Percentiles rank a stretch among this genome's conserved stretches.
Evolutionary conservation across 495 filamentous ascomycete species (phyloP).

Genomic region (Eremomyces bilateralis): DNA sequence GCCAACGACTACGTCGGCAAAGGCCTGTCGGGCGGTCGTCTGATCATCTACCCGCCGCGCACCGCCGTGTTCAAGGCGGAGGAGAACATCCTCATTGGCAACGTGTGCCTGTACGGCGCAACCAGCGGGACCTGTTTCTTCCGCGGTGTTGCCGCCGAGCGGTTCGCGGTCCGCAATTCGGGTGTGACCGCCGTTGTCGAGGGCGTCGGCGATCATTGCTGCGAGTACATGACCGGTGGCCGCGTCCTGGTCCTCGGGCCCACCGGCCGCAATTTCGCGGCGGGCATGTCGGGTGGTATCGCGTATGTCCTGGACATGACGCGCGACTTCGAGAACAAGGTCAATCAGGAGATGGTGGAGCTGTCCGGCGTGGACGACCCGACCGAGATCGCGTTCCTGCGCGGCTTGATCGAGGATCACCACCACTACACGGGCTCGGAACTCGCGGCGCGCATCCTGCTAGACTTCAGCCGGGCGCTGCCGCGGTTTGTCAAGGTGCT

Average conservation of each 20-base stretch:
- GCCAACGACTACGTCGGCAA: conserved; percentile 98
- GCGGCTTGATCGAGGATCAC: conserved; percentile 90
- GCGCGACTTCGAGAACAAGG: conserved; percentile 79
- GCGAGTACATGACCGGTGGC: conserved; percentile 99
- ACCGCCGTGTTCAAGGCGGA: conserved; percentile 90
- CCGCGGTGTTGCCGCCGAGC: conserved; percentile 91
- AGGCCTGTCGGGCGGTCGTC: conserved; percentile 81
- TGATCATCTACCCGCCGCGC: conserved; percentile 92
- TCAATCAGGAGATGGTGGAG: conserved; percentile 98
- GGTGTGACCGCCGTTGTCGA: conserved; percentile 93
- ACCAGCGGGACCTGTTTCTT: conserved; percentile 91
- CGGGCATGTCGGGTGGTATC: conserved; percentile 98
- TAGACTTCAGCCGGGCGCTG: conserved; percentile 93
- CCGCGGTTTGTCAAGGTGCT: conserved; percentile 86
- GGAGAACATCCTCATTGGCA: conserved; percentile 92
- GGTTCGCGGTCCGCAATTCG: conserved; percentile 95
- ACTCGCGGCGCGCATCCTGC: conserved; percentile 77
- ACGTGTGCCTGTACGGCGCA: conserved; percentile 93
- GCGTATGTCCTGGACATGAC: conserved; percentile 90
- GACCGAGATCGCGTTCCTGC: conserved; percentile 78
- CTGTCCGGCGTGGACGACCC: conserved; percentile 73
- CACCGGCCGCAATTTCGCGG: conserved; percentile 97
- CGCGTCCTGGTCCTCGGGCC: conserved; percentile 75
- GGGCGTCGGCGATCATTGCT: conserved; percentile 93
- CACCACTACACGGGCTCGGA: conserved; percentile 98